phyloP scores from a whole-genome alignment of 208 protist genomes.

The Acanthamoeba rhysodes region DNA sequence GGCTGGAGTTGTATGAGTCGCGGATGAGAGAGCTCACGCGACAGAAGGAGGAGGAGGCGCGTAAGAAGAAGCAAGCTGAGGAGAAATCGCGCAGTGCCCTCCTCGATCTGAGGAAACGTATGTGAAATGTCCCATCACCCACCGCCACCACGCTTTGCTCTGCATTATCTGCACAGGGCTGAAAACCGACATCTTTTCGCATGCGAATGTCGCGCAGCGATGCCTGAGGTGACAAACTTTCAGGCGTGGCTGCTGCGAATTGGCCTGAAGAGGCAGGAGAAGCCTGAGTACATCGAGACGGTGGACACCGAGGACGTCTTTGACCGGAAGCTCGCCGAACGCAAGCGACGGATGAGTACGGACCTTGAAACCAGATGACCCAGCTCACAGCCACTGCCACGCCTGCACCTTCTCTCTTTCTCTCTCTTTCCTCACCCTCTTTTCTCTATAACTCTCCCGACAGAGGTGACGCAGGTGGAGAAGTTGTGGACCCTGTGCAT shows the following conservation, averaged over 20 bases:
- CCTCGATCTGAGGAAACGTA: not conserved
- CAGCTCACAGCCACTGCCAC: not conserved
- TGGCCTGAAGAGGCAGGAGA: constrained; percentile 23
- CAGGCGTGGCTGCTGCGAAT: constrained; percentile 24
- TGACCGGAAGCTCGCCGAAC: not conserved
- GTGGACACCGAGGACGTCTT: constrained; percentile 35
- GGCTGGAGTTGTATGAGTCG: not conserved
- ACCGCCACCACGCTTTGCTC: no score
- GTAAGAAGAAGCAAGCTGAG: not conserved
- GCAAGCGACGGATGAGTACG: not conserved
- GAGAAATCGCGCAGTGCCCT: not conserved
- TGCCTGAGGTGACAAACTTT: not conserved
- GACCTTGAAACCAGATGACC: not conserved
- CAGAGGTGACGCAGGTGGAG: not conserved
- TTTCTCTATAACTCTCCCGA: not conserved
- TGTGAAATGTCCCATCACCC: not conserved
- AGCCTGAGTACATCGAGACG: constrained; percentile 9
- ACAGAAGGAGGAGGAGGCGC: not conserved
- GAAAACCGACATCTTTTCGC: no score
- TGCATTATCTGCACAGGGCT: not conserved
- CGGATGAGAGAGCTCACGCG: not conserved
- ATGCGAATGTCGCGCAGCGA: not conserved
- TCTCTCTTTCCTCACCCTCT: not conserved
- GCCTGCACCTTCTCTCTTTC: not conserved
- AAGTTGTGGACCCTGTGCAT: constrained; percentile 11